Conservation (phyloP, 305 asterid species). For the Rubia tinctorum region DNA sequence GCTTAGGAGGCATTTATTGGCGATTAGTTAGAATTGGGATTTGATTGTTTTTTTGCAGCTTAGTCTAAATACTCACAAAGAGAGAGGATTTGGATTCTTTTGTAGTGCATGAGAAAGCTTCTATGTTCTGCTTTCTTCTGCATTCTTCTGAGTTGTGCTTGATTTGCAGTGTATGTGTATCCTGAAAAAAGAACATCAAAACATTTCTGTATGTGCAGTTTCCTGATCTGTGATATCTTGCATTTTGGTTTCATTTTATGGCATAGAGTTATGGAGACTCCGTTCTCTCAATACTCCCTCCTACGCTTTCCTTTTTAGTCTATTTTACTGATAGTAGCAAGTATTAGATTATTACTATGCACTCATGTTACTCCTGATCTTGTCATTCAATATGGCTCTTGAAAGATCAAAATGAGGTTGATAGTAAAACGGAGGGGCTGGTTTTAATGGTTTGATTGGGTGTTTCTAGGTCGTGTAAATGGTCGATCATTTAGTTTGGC, state of each 20-base stretch:
- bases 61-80: neutral
- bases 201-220: neutral
- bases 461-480: too few species aligned
- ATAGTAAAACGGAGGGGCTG: too few species aligned
- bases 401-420: too few species aligned
- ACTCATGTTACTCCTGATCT: too few species aligned
- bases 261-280: neutral
- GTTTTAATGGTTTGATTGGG: too few species aligned
- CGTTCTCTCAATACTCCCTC: neutral
- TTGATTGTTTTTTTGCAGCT: slow-evolving; percentile 21
- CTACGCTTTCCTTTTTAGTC: neutral
- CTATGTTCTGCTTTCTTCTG: neutral
- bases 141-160: neutral
- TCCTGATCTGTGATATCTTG: slow-evolving; percentile 4
- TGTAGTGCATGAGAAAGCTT: neutral
- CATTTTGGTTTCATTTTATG: neutral
- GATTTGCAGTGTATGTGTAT: slow-evolving; percentile 6
- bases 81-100: slow-evolving; percentile 8
- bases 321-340: too few species aligned
- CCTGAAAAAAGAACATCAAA: neutral
- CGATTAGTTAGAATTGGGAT: slow-evolving; percentile 26
- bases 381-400: too few species aligned
- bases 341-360: too few species aligned
- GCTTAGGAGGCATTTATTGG: slow-evolving; percentile 29
- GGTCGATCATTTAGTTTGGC: too few species aligned